phyloP scores from a whole-genome alignment of 345 rosid genomes.

The Carallia pectinifolia region DNA sequence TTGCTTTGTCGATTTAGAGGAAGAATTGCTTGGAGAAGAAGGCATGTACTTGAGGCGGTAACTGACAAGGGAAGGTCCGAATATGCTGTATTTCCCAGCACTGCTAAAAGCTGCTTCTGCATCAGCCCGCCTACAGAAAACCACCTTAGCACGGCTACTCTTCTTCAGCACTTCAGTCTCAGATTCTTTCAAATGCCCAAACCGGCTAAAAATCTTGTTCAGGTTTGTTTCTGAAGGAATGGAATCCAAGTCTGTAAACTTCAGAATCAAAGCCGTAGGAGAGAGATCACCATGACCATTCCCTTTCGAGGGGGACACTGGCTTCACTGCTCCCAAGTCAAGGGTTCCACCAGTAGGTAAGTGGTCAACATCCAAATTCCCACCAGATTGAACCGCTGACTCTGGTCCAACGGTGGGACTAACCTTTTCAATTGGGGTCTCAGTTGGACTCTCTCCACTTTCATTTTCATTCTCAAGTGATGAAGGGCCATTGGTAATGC shows the following conservation, averaged over 20 bases:
- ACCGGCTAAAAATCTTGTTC: constrained; percentile 53
- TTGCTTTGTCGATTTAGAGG: constrained; percentile 19
- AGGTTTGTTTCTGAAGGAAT: constrained; percentile 45
- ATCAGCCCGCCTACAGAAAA: constrained; percentile 48
- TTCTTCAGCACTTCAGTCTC: constrained; percentile 50
- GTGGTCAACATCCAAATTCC: constrained; percentile 23
- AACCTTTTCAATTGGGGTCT: constrained; percentile 20
- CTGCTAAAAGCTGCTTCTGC: constrained; percentile 67
- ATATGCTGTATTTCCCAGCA: constrained; percentile 54
- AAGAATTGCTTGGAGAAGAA: constrained; percentile 16
- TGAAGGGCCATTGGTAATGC: constrained; percentile 28
- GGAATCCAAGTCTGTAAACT: constrained; percentile 43
- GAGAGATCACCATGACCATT: constrained; percentile 24
- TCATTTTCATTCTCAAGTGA: constrained; percentile 22
- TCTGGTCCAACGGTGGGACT: constrained; percentile 14
- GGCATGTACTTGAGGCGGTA: constrained; percentile 38
- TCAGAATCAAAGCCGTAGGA: constrained; percentile 54
- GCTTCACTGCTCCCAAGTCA: constrained; percentile 22
- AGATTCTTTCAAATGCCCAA: constrained; percentile 42
- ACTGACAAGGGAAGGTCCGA: constrained; percentile 54
- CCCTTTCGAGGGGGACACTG: constrained; percentile 13
- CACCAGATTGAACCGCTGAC: constrained; percentile 16
- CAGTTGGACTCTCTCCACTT: constrained; percentile 22
- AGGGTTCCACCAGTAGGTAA: constrained; percentile 25
- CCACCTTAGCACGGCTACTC: constrained; percentile 51